phyloP scores from a whole-genome alignment of 1,139 yeast genomes.

The Taphrina betulina region DNA sequence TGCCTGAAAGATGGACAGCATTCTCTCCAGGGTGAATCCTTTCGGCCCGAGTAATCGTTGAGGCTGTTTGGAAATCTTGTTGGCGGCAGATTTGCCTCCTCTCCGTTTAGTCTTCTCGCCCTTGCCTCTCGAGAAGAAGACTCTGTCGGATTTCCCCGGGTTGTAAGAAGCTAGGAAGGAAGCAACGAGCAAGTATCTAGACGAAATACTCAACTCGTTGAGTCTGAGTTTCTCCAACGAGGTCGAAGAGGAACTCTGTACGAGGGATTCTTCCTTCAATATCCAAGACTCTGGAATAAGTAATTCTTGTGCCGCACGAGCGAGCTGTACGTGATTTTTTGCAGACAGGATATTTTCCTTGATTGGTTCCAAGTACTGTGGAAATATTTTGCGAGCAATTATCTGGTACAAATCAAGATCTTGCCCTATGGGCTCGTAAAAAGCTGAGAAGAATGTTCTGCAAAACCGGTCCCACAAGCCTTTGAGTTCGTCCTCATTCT shows the following conservation, averaged over 20 bases:
- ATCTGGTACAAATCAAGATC: constrained; percentile 11
- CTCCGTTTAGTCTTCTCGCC: constrained; percentile 38
- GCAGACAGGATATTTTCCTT: constrained; percentile 11
- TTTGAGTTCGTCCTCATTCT: not conserved
- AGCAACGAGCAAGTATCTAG: constrained; percentile 53
- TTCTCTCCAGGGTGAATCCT: constrained; percentile 64
- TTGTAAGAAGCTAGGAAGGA: constrained; percentile 70
- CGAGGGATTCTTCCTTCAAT: constrained; percentile 3
- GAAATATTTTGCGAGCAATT: constrained; percentile 17
- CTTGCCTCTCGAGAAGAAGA: constrained; percentile 60
- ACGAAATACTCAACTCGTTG: constrained; percentile 3
- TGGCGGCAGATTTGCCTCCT: constrained; percentile 10
- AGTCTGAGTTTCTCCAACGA: not conserved
- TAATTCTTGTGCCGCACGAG: constrained; percentile 4
- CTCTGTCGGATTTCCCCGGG: constrained; percentile 59
- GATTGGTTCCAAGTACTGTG: constrained; percentile 21
- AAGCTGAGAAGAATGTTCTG: constrained; percentile 2
- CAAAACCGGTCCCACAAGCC: constrained; percentile 20
- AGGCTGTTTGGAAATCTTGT: constrained; percentile 14
- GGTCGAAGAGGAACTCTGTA: not conserved
- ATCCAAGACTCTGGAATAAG: constrained; percentile 25
- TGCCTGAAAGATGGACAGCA: constrained; percentile 64
- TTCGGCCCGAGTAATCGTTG: constrained; percentile 52
- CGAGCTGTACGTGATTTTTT: constrained; percentile 19
- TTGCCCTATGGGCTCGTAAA: constrained; percentile 20